Evolutionary conservation across 805 yeast genomes (phyloP).

Genomic region (Candida silvatica): DNA sequence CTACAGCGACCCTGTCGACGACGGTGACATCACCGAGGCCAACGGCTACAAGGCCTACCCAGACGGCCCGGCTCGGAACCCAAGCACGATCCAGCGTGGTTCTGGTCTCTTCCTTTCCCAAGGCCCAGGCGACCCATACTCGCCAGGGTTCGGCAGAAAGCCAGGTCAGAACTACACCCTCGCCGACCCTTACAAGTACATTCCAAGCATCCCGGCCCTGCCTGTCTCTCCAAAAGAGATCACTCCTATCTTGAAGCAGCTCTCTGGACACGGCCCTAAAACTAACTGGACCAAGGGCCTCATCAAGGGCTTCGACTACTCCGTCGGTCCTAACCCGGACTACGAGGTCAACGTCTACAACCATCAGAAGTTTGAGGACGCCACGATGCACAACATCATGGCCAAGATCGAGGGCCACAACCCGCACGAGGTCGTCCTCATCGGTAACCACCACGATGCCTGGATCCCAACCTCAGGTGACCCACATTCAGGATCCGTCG

Average conservation of each 20-base stretch:
- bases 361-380: slow-evolving; percentile 51
- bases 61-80: slow-evolving; percentile 69
- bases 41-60: slow-evolving; percentile 65
- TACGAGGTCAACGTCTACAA: slow-evolving; percentile 45
- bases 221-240: slow-evolving; percentile 63
- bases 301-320: slow-evolving; percentile 28
- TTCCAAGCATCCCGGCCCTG: slow-evolving; percentile 61
- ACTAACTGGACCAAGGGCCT: slow-evolving; percentile 23
- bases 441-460: slow-evolving; percentile 77
- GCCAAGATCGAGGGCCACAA: slow-evolving; percentile 51
- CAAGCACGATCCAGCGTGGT: slow-evolving; percentile 70
- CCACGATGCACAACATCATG: slow-evolving; percentile 55
- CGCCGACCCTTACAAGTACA: slow-evolving; percentile 37
- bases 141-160: slow-evolving; percentile 58
- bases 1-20: slow-evolving; percentile 66
- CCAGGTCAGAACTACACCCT: slow-evolving; percentile 47
- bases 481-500: slow-evolving; percentile 70
- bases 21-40: slow-evolving; percentile 38
- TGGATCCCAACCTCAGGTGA: slow-evolving; percentile 78
- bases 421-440: slow-evolving; percentile 42
- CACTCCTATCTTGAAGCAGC: slow-evolving; percentile 46
- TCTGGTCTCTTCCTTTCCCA: slow-evolving; percentile 54
- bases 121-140: slow-evolving; percentile 72
- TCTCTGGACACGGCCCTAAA: slow-evolving; percentile 50
- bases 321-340: slow-evolving; percentile 28